Evolutionary conservation across 1,284 basidiomycete genomes (phyloP).

Genomic region (Vanrija sp.): DNA sequence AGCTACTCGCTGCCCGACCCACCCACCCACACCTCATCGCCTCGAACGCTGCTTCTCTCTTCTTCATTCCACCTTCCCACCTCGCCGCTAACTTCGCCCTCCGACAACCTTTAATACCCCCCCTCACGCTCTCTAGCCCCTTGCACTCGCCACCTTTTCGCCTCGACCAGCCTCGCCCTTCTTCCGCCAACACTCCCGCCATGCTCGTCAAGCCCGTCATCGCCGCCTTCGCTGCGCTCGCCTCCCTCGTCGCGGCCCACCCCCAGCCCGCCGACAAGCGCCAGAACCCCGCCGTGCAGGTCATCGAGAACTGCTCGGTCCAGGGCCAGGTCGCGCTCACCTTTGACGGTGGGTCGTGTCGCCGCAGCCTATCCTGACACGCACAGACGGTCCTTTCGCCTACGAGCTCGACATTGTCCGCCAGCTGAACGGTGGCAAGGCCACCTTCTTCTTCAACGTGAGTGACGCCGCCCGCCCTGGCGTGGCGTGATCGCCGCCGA

Average conservation of each 20-base stretch:
- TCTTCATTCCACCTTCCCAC: neutral
- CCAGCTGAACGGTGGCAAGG: constrained; percentile 51
- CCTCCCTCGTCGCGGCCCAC: constrained; percentile 14
- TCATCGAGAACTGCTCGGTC: constrained; percentile 37
- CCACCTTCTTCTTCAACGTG: constrained; percentile 59
- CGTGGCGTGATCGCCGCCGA: constrained; percentile 49
- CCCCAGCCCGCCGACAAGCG: constrained; percentile 1
- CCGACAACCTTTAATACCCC: neutral
- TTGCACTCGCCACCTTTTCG: too few species aligned
- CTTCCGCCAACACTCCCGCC: neutral
- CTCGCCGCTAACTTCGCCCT: neutral
- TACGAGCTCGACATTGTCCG: constrained; percentile 52
- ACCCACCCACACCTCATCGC: too few species aligned
- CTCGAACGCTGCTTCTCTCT: neutral
- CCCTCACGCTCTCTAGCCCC: too few species aligned
- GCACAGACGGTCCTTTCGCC: constrained; percentile 53
- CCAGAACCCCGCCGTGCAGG: constrained; percentile 13
- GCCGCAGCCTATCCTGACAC: constrained; percentile 5
- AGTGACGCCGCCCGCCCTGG: constrained; percentile 3
- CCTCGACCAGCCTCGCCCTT: neutral
- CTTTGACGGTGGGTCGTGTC: constrained; percentile 50
- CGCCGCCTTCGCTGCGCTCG: constrained; percentile 17
- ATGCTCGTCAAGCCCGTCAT: constrained; percentile 10
- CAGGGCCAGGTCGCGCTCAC: constrained; percentile 51
- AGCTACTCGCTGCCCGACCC: too few species aligned